phyloP scores from a whole-genome alignment of 768 basidiomycete species.

The Boletus subparvulus region DNA sequence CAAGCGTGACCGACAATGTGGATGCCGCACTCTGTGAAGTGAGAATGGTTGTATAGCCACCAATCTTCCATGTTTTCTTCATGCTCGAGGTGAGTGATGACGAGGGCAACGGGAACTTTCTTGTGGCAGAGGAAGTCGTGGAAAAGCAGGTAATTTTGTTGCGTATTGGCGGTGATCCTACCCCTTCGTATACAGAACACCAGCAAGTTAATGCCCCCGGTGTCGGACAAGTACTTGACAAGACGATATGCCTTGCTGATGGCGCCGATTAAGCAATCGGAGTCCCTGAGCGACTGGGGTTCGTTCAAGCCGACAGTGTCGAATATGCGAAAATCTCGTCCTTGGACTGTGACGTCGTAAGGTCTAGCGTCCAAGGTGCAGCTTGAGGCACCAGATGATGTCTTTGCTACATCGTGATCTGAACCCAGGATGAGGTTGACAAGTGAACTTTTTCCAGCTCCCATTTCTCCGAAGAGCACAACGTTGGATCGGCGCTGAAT shows the following conservation, averaged over 20 bases:
- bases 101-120: conserved; percentile 30
- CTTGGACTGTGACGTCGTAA: conserved; percentile 26
- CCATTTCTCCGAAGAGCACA: conserved; percentile 32
- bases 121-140: conserved; percentile 34
- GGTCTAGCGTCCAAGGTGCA: conserved; percentile 34
- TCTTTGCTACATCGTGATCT: conserved; percentile 23
- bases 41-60: conserved; percentile 31
- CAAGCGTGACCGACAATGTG: conserved; percentile 31
- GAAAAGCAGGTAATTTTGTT: conserved; percentile 34
- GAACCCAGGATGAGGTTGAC: conserved; percentile 40
- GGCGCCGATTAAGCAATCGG: conserved; percentile 27
- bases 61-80: conserved; percentile 37
- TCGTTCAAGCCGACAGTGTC: conserved; percentile 37
- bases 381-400: conserved; percentile 31
- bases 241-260: conserved; percentile 37
- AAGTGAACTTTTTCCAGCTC: conserved; percentile 42
- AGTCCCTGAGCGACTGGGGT: conserved; percentile 24
- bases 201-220: conserved; percentile 41
- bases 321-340: conserved; percentile 27
- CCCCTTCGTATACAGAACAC: conserved; percentile 39
- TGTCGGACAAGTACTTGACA: conserved; percentile 28
- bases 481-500: conserved; percentile 21
- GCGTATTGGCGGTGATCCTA: conserved; percentile 29
- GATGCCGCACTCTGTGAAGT: conserved; percentile 25
- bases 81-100: conserved; percentile 37